Evolutionary conservation across 192 early-diverging fungal species (phyloP), one percentile per base, ranked within the genome.

Genomic region (Entomortierella lignicola): DNA sequence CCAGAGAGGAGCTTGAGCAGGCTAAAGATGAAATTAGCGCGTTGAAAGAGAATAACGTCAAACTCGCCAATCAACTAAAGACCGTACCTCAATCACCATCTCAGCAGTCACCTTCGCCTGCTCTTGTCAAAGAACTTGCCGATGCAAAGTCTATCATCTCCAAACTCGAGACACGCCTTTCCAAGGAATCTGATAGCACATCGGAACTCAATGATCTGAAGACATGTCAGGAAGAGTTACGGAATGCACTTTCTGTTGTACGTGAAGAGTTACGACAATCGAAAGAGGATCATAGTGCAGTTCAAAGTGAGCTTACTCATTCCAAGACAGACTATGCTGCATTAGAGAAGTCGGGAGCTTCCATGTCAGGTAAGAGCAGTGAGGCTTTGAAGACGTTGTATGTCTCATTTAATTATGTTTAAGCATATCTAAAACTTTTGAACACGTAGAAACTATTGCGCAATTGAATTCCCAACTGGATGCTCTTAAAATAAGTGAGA

Each of bases 1-100:
- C 62, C 6, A 79, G 60, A 39, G 75, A 61, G 8, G 72, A 68
- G 25, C 72, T 77, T 21, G 65, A 68, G 55, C 58, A 77, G 30
- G 66, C 72, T 1, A 68, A 63, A 18, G 59, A 53, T 18, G 72
- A 77, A 27, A 67, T 77, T 34, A 7, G 20, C 6, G 4, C 23
- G 7, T 34, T 68, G 26, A 67, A 63, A 47, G 60, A 63, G n/a
- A 26, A 52, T 30, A 77, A 68, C 54, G 48, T 52, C 37, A 68
- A 67, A 25, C 25, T 77, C 13, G 44, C 34, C 1, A 50, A 32
- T 29, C 66, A 67, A 47, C 21, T 48, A n/a, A 63, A 63, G 31
- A 12, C 65, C 20, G 34, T 30, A 27, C 57, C 55, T 12, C 17
- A 17, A 37, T 59, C 57, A 6, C 31, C 57, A 31, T 11, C 48